A percentile compares a stretch with the other conserved stretches of the same genome.
Evolutionary conservation across 148 eudicot species (phyloP).

Genomic region (Fagopyrum esculentum): DNA sequence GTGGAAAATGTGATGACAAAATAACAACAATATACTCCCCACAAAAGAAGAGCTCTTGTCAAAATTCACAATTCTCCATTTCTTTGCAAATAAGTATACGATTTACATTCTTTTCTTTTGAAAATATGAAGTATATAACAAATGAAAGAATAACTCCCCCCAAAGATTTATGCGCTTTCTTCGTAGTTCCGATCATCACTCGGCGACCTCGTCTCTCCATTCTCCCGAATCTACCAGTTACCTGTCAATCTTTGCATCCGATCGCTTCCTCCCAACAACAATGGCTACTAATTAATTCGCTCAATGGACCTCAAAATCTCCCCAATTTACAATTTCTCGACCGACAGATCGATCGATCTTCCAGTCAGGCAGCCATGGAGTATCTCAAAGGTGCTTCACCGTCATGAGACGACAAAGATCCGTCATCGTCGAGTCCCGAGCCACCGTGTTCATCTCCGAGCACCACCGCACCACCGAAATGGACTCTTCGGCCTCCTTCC

Average conservation of each 20-base stretch:
- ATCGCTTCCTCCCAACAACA: neutral
- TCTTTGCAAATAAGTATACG: neutral
- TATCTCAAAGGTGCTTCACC: constrained; percentile 24
- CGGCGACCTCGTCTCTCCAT: too few relatives aligned
- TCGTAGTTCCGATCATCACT: too few relatives aligned
- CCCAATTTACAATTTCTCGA: neutral
- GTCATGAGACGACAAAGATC: constrained; percentile 9
- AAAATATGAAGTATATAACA: neutral
- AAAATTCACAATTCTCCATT: neutral
- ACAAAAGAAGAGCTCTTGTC: neutral
- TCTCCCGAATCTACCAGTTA: neutral
- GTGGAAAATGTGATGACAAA: neutral
- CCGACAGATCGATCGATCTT: neutral
- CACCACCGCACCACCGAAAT: constrained; percentile 13
- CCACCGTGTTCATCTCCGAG: neutral
- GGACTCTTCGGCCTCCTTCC: constrained; percentile 11
- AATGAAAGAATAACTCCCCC: neutral
- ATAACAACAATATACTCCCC: neutral
- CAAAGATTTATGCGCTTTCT: too few relatives aligned
- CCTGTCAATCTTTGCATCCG: neutral
- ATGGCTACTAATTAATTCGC: neutral
- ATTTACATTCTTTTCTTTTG: too few relatives aligned
- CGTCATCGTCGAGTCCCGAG: constrained; percentile 9
- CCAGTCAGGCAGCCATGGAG: constrained; percentile 22
- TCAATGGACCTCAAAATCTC: neutral